Evolutionary conservation across 306 rosid species (phyloP).

Genomic region (Lathyrus aphaca): DNA sequence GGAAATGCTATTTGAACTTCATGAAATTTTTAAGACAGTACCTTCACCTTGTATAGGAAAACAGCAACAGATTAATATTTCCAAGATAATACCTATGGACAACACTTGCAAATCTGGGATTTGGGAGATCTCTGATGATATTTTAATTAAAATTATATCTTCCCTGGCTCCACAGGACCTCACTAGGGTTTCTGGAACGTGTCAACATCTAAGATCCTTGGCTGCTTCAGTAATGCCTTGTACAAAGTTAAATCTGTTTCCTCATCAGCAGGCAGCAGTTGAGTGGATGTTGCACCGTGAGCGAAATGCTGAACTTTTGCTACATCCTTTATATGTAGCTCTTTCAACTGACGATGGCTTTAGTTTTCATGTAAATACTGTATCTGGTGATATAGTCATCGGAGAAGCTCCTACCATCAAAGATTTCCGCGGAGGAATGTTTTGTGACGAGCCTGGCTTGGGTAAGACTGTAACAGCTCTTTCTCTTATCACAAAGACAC

Average conservation of each 20-base stretch:
- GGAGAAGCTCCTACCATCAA: slow-evolving; percentile 69
- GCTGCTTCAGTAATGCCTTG: slow-evolving; percentile 83
- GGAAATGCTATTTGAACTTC: slow-evolving; percentile 77
- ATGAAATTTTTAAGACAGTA: slow-evolving; percentile 77
- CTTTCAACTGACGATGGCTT: slow-evolving; percentile 81
- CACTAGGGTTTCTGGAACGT: slow-evolving; percentile 72
- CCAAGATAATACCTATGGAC: slow-evolving; percentile 60
- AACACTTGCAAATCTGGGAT: slow-evolving; percentile 55
- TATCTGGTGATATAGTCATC: slow-evolving; percentile 80
- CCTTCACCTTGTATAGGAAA: slow-evolving; percentile 73
- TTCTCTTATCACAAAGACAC: slow-evolving; percentile 85
- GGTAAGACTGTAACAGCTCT: slow-evolving; percentile 97
- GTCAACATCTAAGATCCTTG: slow-evolving; percentile 72
- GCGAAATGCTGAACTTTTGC: slow-evolving; percentile 61
- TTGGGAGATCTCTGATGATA: slow-evolving; percentile 82
- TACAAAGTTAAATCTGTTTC: slow-evolving; percentile 82
- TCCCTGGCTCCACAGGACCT: slow-evolving; percentile 68
- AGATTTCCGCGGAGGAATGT: slow-evolving; percentile 94
- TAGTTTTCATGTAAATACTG: slow-evolving; percentile 63
- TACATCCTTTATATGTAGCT: slow-evolving; percentile 71
- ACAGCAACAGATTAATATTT: slow-evolving; percentile 40
- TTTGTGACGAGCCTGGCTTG: slow-evolving; percentile 97
- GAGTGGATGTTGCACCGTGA: slow-evolving; percentile 98
- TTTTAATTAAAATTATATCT: slow-evolving; percentile 63
- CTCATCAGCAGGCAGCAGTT: slow-evolving; percentile 91